These are phyloP conservation scores for Clonostachys sp. DNA, from an alignment of 2,329 filamentous ascomycete genomes.

Conservation along the genomic window DNA sequence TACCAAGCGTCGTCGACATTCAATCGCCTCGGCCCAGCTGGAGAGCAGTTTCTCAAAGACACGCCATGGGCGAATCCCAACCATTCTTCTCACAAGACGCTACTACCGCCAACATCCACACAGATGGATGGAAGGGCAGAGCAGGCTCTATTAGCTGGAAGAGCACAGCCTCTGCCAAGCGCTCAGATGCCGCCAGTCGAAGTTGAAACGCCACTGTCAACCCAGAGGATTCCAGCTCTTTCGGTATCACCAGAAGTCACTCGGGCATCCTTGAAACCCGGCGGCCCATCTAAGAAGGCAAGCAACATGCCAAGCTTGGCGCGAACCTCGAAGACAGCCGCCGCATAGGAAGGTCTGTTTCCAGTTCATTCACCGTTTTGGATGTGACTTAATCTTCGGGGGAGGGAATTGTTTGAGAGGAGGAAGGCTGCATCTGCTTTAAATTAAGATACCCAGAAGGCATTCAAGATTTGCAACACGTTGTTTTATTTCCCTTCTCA, in stretches of 20 bases:
- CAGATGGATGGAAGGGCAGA: slow-evolving; percentile 7
- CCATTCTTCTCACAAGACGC: slow-evolving; percentile 61
- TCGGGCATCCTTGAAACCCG: slow-evolving; percentile 24
- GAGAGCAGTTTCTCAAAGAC: slow-evolving; percentile 83
- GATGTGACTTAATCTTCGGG: too few relatives aligned
- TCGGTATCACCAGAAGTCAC: slow-evolving; percentile 40
- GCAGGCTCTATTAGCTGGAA: slow-evolving; percentile 4
- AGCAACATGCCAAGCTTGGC: slow-evolving; percentile 21
- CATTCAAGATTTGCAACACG: background rate
- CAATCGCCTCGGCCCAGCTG: slow-evolving; percentile 57
- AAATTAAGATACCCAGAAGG: slow-evolving; percentile 29
- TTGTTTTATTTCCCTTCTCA: slow-evolving; percentile 1
- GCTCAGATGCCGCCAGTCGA: slow-evolving; percentile 8
- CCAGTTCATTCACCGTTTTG: too few relatives aligned
- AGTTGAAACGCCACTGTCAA: slow-evolving; percentile 11
- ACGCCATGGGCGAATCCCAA: slow-evolving; percentile 92
- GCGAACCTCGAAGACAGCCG: slow-evolving; percentile 26
- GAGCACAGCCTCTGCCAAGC: slow-evolving; percentile 11
- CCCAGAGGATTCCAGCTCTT: slow-evolving; percentile 17
- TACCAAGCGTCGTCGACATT: slow-evolving; percentile 42
- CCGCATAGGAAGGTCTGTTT: slow-evolving; percentile 14
- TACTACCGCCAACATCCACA: slow-evolving; percentile 25
- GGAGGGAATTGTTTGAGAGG: background rate
- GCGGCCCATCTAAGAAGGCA: slow-evolving; percentile 21
- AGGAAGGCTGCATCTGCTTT: slow-evolving; percentile 7